A percentile compares a stretch with the other conserved stretches of the same genome.
These are phyloP conservation scores for Myxozyma monticola DNA, from an alignment of 805 yeast species.

Conservation along the genomic window DNA sequence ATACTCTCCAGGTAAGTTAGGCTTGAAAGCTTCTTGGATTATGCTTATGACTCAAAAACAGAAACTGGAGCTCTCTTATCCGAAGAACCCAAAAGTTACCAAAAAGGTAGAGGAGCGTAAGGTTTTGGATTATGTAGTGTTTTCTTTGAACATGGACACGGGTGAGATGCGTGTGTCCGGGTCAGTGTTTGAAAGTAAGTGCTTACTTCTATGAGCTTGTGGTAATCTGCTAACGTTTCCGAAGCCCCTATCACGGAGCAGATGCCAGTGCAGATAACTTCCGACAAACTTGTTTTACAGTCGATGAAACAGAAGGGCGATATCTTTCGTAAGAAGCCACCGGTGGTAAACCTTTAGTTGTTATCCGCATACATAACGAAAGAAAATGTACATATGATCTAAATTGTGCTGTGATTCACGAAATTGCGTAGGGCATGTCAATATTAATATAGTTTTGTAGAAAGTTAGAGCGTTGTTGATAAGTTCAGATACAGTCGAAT, in stretches of 20 bases:
- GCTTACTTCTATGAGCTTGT: neutral
- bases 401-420: no score
- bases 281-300: neutral
- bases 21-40: neutral
- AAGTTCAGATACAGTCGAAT: no score
- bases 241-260: conserved; percentile 23
- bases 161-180: conserved; percentile 20
- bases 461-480: no score
- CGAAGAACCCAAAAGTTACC: conserved; percentile 14
- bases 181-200: conserved; percentile 28
- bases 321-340: conserved; percentile 22
- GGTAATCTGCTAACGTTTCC: no score
- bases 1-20: conserved; percentile 19
- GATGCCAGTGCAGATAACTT: conserved; percentile 6
- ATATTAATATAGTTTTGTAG: no score
- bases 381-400: no score
- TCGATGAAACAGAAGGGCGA: conserved; percentile 26
- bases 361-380: no score
- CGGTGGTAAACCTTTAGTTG: no score
- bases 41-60: neutral
- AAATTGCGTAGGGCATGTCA: no score
- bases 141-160: conserved; percentile 8
- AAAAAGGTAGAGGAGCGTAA: conserved; percentile 7
- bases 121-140: conserved; percentile 24
- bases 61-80: conserved; percentile 14